These are phyloP conservation scores for Raddia guianensis DNA, from an alignment of 176 grass and related monocot species.

Conservation along the genomic window DNA sequence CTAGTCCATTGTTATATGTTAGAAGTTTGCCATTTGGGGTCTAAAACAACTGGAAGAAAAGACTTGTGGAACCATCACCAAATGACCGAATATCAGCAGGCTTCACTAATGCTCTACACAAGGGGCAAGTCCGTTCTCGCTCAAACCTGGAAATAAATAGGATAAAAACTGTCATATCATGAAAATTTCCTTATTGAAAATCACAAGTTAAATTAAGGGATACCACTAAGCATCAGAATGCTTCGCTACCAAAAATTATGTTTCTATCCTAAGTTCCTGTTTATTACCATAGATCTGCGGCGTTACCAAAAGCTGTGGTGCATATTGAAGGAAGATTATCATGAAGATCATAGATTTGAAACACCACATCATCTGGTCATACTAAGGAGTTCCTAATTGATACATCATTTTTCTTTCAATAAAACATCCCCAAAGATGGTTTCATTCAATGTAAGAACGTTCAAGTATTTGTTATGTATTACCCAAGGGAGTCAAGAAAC, in stretches of 20 bases:
- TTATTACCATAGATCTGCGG: not conserved
- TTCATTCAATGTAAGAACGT: not conserved
- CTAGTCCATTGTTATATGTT: conserved; percentile 46
- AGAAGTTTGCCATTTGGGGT: conserved; percentile 29
- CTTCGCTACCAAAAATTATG: conserved; percentile 11
- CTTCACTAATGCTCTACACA: conserved; percentile 89
- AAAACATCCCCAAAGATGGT: conserved; percentile 12
- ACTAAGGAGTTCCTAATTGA: conserved; percentile 8
- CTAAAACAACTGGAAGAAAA: conserved; percentile 94
- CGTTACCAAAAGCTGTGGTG: conserved; percentile 1
- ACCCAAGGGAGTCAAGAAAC: conserved; percentile 3
- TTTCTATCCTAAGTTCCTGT: not conserved
- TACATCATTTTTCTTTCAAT: not conserved
- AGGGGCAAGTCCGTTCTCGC: conserved; percentile 83
- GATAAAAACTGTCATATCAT: conserved; percentile 15
- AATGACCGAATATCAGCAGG: conserved; percentile 90
- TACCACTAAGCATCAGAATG: conserved; percentile 12
- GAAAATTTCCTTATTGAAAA: not conserved
- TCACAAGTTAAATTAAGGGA: conserved; percentile 16
- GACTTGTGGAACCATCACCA: conserved; percentile 88
- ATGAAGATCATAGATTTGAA: conserved; percentile 9
- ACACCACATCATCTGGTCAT: conserved; percentile 3
- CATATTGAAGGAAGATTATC: not conserved
- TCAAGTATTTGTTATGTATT: conserved; percentile 4
- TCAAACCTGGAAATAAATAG: conserved; percentile 70